Evolutionary conservation across 495 filamentous ascomycete genomes (phyloP).

Genomic region (Thermothielavioides terrestris): DNA sequence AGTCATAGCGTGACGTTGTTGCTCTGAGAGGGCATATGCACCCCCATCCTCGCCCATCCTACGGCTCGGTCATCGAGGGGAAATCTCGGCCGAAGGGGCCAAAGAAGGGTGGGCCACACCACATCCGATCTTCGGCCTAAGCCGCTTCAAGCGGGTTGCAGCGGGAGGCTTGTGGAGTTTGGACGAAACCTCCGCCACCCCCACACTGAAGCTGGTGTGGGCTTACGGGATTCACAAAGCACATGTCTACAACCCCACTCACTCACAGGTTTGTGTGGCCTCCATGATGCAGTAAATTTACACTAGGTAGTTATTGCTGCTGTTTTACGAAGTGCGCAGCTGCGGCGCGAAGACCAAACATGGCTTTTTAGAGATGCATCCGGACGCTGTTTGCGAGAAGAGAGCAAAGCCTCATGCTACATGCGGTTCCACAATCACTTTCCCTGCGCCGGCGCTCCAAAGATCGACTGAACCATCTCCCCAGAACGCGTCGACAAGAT

Average conservation of each 20-base stretch:
- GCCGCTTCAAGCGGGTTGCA: not conserved
- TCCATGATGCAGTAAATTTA: too few species aligned
- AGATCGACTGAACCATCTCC: constrained; percentile 67
- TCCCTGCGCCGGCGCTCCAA: constrained; percentile 33
- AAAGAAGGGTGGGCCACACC: not conserved
- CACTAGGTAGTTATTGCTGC: too few species aligned
- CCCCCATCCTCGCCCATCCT: constrained; percentile 2
- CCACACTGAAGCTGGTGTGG: too few species aligned
- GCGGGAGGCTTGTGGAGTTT: not conserved
- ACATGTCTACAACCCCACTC: too few species aligned
- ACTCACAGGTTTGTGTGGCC: too few species aligned
- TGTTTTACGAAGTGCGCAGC: too few species aligned
- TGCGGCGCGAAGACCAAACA: too few species aligned
- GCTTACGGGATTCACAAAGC: too few species aligned
- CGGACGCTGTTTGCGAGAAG: not conserved
- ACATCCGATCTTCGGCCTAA: constrained; percentile 7
- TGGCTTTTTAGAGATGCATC: not conserved
- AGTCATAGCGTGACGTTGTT: constrained; percentile 6
- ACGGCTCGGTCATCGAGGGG: not conserved
- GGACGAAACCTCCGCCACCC: not conserved
- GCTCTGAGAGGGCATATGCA: constrained; percentile 8
- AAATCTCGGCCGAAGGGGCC: constrained; percentile 1
- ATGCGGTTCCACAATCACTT: not conserved
- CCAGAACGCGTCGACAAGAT: constrained; percentile 64
- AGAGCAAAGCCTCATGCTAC: not conserved